Evolutionary conservation across 257 asterid genomes (phyloP).

Genomic region (Lycium ferocissimum): DNA sequence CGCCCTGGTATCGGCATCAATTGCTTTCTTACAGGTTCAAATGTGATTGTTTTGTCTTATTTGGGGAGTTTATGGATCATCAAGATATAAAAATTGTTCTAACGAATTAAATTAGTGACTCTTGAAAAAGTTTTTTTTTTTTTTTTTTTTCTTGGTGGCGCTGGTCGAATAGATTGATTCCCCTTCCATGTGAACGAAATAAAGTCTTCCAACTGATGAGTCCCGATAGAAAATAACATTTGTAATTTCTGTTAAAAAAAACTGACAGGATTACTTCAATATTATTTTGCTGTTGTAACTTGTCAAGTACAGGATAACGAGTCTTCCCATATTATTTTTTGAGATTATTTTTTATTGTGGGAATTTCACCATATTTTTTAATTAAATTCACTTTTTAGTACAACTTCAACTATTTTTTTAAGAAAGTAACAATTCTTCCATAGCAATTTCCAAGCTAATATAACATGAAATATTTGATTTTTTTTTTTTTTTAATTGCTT

Average conservation of each 20-base stretch:
- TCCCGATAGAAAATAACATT: neutral
- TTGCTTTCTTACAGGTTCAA: neutral
- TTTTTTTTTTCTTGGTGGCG: neutral
- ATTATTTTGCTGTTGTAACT: neutral
- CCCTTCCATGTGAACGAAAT: neutral
- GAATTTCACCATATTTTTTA: too few relatives aligned
- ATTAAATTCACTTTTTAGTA: too few relatives aligned
- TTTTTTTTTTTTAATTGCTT: neutral
- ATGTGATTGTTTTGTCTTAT: neutral
- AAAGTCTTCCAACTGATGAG: slow-evolving; percentile 10
- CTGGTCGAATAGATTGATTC: neutral
- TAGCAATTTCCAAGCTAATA: neutral
- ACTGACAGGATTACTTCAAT: neutral
- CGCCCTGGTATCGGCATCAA: neutral
- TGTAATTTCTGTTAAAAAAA: too few relatives aligned
- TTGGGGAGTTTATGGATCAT: neutral
- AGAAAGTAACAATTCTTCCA: too few relatives aligned
- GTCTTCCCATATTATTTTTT: too few relatives aligned
- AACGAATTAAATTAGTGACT: neutral
- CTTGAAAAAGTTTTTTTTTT: neutral
- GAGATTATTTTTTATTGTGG: too few relatives aligned
- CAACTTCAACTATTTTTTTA: too few relatives aligned
- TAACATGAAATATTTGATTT: neutral
- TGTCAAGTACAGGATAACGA: neutral
- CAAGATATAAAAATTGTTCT: neutral